Conservation (phyloP, 2,329 filamentous ascomycete species). For the Hysterium pulicare region DNA sequence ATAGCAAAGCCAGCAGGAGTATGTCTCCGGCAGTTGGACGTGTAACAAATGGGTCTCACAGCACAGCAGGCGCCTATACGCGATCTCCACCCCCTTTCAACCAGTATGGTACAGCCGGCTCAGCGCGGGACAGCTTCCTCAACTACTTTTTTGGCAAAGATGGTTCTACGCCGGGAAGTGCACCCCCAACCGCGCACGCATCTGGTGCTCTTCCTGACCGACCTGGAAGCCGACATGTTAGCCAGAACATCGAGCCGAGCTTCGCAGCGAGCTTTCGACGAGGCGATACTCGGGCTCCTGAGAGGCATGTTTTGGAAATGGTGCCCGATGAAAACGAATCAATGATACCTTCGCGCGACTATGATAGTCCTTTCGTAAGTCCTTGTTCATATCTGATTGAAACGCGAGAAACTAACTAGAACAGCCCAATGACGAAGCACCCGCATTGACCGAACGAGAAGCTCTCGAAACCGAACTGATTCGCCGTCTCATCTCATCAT, state of each 20-base stretch:
- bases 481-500: conserved; percentile 90
- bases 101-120: conserved; percentile 53
- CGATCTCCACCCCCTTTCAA: conserved; percentile 59
- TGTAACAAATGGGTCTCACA: conserved; percentile 44
- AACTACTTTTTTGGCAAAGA: conserved; percentile 99
- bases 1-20: conserved; percentile 64
- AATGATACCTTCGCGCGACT: conserved; percentile 36
- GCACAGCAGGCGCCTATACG: conserved; percentile 18
- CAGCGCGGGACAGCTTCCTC: conserved; percentile 84
- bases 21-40: conserved; percentile 75
- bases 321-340: conserved; percentile 39
- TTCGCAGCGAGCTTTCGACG: conserved; percentile 79
- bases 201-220: conserved; percentile 28
- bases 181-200: conserved; percentile 41
- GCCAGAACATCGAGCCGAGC: conserved; percentile 73
- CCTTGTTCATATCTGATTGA: not conserved
- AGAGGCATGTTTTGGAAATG: conserved; percentile 39
- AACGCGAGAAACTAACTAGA: conserved; percentile 15
- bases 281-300: conserved; percentile 55
- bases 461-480: conserved; percentile 97
- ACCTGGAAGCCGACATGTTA: conserved; percentile 63
- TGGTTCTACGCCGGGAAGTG: conserved; percentile 51
- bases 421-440: conserved; percentile 59
- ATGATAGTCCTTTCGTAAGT: conserved; percentile 60
- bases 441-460: conserved; percentile 90